Conservation (phyloP, 1,139 yeast genomes). For the Suhomyces kunorum region DNA sequence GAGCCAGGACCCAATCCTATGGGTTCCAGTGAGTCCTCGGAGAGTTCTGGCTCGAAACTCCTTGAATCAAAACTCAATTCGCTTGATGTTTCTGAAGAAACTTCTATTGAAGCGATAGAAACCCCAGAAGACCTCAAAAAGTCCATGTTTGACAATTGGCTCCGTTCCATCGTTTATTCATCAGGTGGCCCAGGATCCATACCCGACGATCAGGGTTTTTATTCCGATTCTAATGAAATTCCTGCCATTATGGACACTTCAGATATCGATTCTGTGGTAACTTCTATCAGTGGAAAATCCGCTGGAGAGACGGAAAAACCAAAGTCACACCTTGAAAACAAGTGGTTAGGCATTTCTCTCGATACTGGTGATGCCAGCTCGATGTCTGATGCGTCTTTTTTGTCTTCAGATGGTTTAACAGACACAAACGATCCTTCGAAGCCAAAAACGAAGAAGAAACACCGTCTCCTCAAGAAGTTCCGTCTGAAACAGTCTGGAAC, state of each 20-base stretch:
- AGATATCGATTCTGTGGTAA: constrained; percentile 30
- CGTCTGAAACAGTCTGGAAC: constrained; percentile 3
- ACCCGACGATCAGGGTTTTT: constrained; percentile 48
- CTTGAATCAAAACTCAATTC: constrained; percentile 15
- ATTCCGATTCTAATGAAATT: constrained; percentile 28
- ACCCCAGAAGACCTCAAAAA: constrained; percentile 16
- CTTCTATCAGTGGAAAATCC: constrained; percentile 2
- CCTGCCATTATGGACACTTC: constrained; percentile 28
- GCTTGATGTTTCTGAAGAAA: constrained; percentile 16
- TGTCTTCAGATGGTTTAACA: constrained; percentile 17
- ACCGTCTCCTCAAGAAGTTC: constrained; percentile 10
- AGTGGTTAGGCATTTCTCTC: constrained; percentile 6
- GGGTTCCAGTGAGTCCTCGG: not conserved
- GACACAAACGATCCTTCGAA: constrained; percentile 1
- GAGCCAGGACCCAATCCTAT: not conserved
- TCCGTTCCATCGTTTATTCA: constrained; percentile 32
- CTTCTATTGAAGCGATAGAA: constrained; percentile 11
- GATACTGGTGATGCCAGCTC: constrained; percentile 18
- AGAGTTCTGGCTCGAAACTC: not conserved
- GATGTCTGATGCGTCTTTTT: constrained; percentile 27
- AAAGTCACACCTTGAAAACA: constrained; percentile 1
- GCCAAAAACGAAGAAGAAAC: constrained; percentile 8
- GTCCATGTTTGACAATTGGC: constrained; percentile 30
- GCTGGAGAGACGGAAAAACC: not conserved
- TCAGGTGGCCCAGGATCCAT: constrained; percentile 27